Conservation (phyloP, 2,329 filamentous ascomycete genomes). For the Pyrenochaeta sp. region DNA sequence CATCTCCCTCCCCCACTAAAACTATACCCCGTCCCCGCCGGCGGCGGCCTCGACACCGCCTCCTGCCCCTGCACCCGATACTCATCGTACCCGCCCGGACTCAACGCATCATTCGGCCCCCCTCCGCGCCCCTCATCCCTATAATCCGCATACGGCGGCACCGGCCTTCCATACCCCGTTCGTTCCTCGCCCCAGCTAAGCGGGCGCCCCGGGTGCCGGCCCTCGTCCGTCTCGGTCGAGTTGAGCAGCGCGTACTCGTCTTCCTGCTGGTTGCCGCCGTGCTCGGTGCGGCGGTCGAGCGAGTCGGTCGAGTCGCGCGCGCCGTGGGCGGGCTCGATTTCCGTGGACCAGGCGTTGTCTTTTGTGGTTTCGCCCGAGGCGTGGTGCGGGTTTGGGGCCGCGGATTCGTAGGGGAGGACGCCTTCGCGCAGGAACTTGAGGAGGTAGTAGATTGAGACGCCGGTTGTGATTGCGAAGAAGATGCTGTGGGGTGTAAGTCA, state of each 20-base stretch:
- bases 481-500: slow-evolving; percentile 48
- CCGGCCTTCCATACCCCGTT: slow-evolving; percentile 20
- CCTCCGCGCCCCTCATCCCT: slow-evolving; percentile 32
- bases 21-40: slow-evolving; percentile 30
- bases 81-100: slow-evolving; percentile 47
- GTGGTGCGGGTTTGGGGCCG: slow-evolving; percentile 56
- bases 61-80: slow-evolving; percentile 33
- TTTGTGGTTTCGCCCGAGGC: slow-evolving; percentile 39
- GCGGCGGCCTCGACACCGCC: slow-evolving; percentile 4
- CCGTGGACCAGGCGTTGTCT: slow-evolving; percentile 55
- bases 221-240: slow-evolving; percentile 48
- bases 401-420: slow-evolving; percentile 56
- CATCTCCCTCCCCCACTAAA: slow-evolving; percentile 14
- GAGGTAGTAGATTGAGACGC: slow-evolving; percentile 63
- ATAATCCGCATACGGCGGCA: slow-evolving; percentile 47
- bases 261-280: slow-evolving; percentile 56
- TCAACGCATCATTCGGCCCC: slow-evolving; percentile 39
- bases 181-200: slow-evolving; percentile 49
- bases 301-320: slow-evolving; percentile 52
- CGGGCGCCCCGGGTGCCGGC: slow-evolving; percentile 49
- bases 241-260: slow-evolving; percentile 61
- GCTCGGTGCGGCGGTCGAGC: slow-evolving; percentile 48
- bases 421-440: slow-evolving; percentile 65
- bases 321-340: slow-evolving; percentile 51
- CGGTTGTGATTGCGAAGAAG: slow-evolving; percentile 61